Evolutionary conservation across 805 yeast genomes (phyloP), one percentile per base, ranked within the genome.

Genomic region (Metschnikowia picachoensis): DNA sequence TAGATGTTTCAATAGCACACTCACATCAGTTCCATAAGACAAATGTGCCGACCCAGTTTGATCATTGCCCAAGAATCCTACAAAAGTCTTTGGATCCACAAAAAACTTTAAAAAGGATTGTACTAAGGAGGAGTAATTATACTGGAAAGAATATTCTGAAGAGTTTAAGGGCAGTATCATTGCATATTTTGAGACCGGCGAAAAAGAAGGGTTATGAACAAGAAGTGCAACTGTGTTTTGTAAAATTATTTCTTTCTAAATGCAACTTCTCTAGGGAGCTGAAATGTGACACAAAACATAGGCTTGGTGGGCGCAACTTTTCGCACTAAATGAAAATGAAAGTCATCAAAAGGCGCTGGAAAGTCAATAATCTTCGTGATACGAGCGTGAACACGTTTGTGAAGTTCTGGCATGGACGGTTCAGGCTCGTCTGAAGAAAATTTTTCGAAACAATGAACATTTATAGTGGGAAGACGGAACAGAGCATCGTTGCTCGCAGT

Each of bases 291-390:
- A 66, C 97, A 89, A 62, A 79, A 91, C 99, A 94, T 94, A 30
- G 92, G 92, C 61, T 94, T 94, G 6, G 97, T 88, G 4, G 99
- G 99, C 1, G 99, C 92, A 8, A 94, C 99, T 62, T 83, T 84
- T 61, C 99, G 80, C 9, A 94, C 99, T 53, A 85, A 69, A 59
- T 92, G 98, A 66, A 92, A 86, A 0, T 66, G 59, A 33, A 86
- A 65, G 0, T 68, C 61, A 3, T 72, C 73, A 12, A 80, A 68
- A 0, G 80, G 76, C 8, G 80, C 66, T 0, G 77, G 70, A 56
- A 60, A 74, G 2, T 73, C 70, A 32, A 85, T 62, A 14, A 75
- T 64, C 4, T 69, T 55, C 3, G 80, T 66, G 1, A 72, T 64
- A 28, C 70, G 60, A 16, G 78, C 74, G 49, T 83, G 83, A 7